Percentiles rank a stretch among this genome's conserved stretches.
Conservation (phyloP, 192 early-diverging fungal species). For the Umbelopsis ramanniana region DNA sequence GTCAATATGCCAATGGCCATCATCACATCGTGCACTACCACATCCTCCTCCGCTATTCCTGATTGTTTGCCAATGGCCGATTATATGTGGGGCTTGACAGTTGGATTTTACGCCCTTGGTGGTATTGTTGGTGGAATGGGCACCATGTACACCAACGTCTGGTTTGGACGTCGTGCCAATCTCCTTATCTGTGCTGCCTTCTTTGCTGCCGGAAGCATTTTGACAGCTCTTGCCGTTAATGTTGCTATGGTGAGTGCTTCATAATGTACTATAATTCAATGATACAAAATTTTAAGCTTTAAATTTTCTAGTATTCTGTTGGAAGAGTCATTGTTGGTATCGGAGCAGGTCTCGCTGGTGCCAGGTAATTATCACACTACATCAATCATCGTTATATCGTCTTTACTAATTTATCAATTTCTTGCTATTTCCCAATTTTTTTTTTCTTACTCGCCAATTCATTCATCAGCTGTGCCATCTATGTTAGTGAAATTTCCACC, state of each 20-base stretch:
- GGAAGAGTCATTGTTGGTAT: constrained; percentile 80
- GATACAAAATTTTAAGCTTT: neutral
- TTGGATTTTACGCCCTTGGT: constrained; percentile 54
- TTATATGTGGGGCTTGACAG: constrained; percentile 49
- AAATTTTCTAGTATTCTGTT: constrained; percentile 44
- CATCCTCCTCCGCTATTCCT: constrained; percentile 19
- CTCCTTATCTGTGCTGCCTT: constrained; percentile 70
- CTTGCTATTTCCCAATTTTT: no score
- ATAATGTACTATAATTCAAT: neutral
- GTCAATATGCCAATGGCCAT: constrained; percentile 35
- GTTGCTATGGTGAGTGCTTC: constrained; percentile 55
- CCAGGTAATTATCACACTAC: constrained; percentile 30
- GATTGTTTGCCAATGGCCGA: constrained; percentile 43
- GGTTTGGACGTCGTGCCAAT: constrained; percentile 55
- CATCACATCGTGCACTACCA: constrained; percentile 30
- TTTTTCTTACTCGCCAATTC: neutral
- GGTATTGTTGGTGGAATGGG: constrained; percentile 62
- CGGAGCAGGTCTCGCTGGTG: constrained; percentile 71
- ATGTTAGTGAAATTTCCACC: constrained; percentile 85
- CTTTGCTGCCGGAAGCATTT: constrained; percentile 67
- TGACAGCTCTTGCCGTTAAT: constrained; percentile 67
- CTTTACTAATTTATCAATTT: neutral
- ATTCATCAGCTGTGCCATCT: constrained; percentile 54
- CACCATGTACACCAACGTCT: constrained; percentile 44
- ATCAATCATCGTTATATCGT: neutral